Conservation (phyloP, 805 yeast genomes). For the Candida easanensis region DNA sequence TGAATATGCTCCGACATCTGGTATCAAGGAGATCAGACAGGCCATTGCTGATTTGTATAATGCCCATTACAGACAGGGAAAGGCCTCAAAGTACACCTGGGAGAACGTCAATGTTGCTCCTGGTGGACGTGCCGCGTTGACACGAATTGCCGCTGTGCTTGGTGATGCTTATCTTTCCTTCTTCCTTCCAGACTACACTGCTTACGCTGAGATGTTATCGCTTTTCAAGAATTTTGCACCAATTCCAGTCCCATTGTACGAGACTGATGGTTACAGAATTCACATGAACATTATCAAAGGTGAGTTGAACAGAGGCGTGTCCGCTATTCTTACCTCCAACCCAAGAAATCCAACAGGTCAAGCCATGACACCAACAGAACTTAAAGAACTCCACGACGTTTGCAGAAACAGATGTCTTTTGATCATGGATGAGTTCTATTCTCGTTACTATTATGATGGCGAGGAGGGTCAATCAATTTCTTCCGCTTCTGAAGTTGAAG, state of each 20-base stretch:
- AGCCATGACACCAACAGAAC: slow-evolving; percentile 45
- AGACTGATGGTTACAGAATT: slow-evolving; percentile 53
- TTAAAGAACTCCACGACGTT: slow-evolving; percentile 46
- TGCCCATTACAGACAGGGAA: slow-evolving; percentile 47
- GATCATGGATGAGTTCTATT: slow-evolving; percentile 63
- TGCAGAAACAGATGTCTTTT: slow-evolving; percentile 51
- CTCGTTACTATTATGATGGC: slow-evolving; percentile 54
- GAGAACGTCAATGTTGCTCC: slow-evolving; percentile 64
- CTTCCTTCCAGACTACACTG: slow-evolving; percentile 62
- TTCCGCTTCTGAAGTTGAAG: slow-evolving; percentile 49
- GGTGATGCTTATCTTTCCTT: slow-evolving; percentile 58
- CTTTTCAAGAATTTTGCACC: slow-evolving; percentile 61
- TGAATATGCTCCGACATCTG: slow-evolving; percentile 62
- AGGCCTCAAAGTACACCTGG: slow-evolving; percentile 50
- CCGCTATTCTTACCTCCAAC: slow-evolving; percentile 56
- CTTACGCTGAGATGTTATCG: slow-evolving; percentile 63
- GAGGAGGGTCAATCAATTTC: slow-evolving; percentile 52
- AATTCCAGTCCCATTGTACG: slow-evolving; percentile 58
- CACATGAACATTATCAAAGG: slow-evolving; percentile 49
- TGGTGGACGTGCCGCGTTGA: slow-evolving; percentile 62
- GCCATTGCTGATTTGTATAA: slow-evolving; percentile 59
- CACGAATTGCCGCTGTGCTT: slow-evolving; percentile 58
- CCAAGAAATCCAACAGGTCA: slow-evolving; percentile 65
- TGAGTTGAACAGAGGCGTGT: slow-evolving; percentile 55
- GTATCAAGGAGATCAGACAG: slow-evolving; percentile 49